Base-by-base conservation (phyloP, 768 basidiomycete genomes). In the Infundibulicybe gibba region DNA sequence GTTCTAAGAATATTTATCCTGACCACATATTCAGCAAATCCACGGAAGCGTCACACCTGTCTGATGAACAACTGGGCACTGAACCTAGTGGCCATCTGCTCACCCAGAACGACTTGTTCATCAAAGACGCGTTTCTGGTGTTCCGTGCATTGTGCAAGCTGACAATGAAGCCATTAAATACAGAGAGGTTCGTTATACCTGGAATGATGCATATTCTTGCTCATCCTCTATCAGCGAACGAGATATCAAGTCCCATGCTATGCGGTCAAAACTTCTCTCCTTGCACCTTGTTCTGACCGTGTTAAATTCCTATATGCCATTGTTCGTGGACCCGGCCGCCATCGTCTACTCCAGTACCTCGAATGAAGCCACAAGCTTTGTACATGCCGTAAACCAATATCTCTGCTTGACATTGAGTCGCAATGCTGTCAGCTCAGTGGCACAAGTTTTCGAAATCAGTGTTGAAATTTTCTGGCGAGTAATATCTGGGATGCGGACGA, bases 381-480 rank as follows among this genome's bases (percentile, higher is more conserved):
- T 91, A 44, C 92, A 97, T 61, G 94, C 93, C 13, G 81, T 94
- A 53, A 97, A 93, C 60, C 95, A 97, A 61, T 97, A 98, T 68
- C 79, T 99, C 38, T 97, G 94, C 61, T 68, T 97, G 47, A 87
- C 85, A 53, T 67, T 99, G 55, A 97, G 92, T 55, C 80, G 97
- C 45, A 99, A 98, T 61, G 94, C 94, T 40, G 90, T 97, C 50
- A 93, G 90, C 63, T 83, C 94, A 2, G 93, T 98, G 6, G 87
- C 88, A 2, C 94, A 95, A 64, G 94, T 99, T 12, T 99, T 99
- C 64, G 97, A 99, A 62, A 83, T 94, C 43, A 93, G 92, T 58
- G 94, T 97, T 41, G 97, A 98, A 69, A 97, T 98, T 49, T 98
- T 98, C 68, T 97, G 95, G 93, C 80, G 91, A 56, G 88, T 97